These are phyloP conservation scores for Spiromastix sp. DNA, from an alignment of 2,329 filamentous ascomycete genomes.

Conservation along the genomic window DNA sequence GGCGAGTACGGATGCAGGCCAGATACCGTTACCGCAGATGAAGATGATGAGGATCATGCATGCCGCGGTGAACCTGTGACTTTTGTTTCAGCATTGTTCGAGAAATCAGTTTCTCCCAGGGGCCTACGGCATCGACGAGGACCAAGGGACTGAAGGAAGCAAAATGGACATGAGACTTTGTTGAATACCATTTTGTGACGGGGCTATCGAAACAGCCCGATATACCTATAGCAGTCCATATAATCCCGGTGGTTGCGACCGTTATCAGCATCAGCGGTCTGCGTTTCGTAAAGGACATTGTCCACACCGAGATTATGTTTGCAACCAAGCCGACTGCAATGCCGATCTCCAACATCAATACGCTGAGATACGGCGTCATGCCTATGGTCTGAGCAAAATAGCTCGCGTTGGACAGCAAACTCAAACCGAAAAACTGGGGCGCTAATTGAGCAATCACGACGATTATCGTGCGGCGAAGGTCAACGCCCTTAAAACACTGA, in stretches of 20 bases:
- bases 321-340: slow-evolving; percentile 36
- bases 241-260: slow-evolving; percentile 20
- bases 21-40: slow-evolving; percentile 23
- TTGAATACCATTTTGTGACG: slow-evolving; percentile 33
- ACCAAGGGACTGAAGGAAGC: background rate
- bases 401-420: slow-evolving; percentile 33
- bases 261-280: slow-evolving; percentile 28
- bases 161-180: slow-evolving; percentile 11
- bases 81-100: background rate
- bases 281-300: slow-evolving; percentile 32
- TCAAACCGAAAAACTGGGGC: slow-evolving; percentile 37
- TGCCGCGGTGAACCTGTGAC: slow-evolving; percentile 29
- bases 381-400: slow-evolving; percentile 30
- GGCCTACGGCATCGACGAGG: background rate
- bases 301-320: slow-evolving; percentile 37
- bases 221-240: slow-evolving; percentile 41
- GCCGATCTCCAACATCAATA: slow-evolving; percentile 38
- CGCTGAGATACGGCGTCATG: slow-evolving; percentile 18
- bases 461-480: slow-evolving; percentile 21
- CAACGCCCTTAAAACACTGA: slow-evolving; percentile 17
- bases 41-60: slow-evolving; percentile 38
- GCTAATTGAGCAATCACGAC: slow-evolving; percentile 32
- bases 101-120: background rate
- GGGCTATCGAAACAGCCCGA: slow-evolving; percentile 33
- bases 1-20: slow-evolving; percentile 29